phyloP scores from a whole-genome alignment of 805 yeast genomes.

The Kodamaea kaohsiungensis region DNA sequence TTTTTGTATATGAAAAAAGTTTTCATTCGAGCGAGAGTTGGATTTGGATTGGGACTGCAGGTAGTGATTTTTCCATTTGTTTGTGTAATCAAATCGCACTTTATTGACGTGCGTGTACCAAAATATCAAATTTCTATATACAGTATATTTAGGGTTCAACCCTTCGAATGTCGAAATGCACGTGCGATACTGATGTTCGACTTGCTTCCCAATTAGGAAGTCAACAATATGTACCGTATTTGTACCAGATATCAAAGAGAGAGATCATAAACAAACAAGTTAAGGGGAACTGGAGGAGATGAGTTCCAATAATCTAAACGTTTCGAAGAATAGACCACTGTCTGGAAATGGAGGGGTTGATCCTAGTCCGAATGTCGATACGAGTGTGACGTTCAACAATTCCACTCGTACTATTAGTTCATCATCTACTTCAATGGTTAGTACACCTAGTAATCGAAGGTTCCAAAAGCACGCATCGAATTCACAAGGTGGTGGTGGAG shows the following conservation, averaged over 20 bases:
- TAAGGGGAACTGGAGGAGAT: not conserved
- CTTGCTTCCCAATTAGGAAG: not conserved
- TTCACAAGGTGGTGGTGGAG: not conserved
- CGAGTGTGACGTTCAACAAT: conserved; percentile 8
- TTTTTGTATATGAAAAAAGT: conserved; percentile 7
- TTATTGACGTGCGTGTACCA: not conserved
- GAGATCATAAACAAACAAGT: not conserved
- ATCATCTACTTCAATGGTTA: conserved; percentile 29
- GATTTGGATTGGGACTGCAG: not conserved
- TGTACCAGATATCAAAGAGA: not conserved
- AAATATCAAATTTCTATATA: not conserved
- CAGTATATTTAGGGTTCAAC: conserved; percentile 1
- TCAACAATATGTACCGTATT: not conserved
- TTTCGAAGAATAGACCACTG: not conserved
- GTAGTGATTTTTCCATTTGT: not conserved
- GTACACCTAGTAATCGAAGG: conserved; percentile 44
- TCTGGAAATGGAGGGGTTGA: not conserved
- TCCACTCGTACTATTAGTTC: conserved; percentile 38
- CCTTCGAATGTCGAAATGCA: not conserved
- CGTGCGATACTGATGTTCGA: not conserved
- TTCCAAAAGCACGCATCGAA: conserved; percentile 21
- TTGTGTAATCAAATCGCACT: not conserved
- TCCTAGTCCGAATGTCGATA: conserved; percentile 5
- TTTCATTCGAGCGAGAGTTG: conserved; percentile 3
- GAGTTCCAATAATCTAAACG: not conserved